phyloP scores from a whole-genome alignment of 2,329 filamentous ascomycete species.

The Grosmannia serpens region DNA sequence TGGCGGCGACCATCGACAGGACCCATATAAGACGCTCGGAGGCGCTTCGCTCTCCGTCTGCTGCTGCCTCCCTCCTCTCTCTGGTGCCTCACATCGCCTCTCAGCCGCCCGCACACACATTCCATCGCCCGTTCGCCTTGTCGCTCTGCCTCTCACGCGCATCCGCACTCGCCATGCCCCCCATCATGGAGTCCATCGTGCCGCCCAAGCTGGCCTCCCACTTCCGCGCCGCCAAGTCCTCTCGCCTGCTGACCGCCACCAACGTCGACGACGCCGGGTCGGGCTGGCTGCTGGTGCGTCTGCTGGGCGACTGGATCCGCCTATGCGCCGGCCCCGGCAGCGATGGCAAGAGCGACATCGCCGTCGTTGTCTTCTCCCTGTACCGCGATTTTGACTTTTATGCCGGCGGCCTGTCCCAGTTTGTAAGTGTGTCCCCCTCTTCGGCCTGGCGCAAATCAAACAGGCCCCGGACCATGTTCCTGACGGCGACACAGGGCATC shows the following conservation, averaged over 20 bases:
- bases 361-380: constrained; percentile 10
- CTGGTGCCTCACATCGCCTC: no score
- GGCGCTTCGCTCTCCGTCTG: not conserved
- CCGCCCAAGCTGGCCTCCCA: not conserved
- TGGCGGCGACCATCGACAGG: not conserved
- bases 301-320: constrained; percentile 10
- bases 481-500: constrained; percentile 3
- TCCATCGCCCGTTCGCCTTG: not conserved
- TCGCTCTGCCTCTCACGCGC: not conserved
- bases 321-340: not conserved
- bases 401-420: constrained; percentile 2
- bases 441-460: not conserved
- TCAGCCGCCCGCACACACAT: no score
- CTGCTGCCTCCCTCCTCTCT: no score
- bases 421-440: constrained; percentile 2
- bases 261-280: constrained; percentile 4
- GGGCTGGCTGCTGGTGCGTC: constrained; percentile 8
- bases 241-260: constrained; percentile 2
- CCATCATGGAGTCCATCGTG: constrained; percentile 1
- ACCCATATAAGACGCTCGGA: not conserved
- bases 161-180: not conserved
- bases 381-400: constrained; percentile 10
- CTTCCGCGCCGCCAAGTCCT: constrained; percentile 1
- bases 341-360: constrained; percentile 3
- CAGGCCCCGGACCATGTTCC: not conserved